Percentiles rank a stretch among this genome's conserved stretches.
phyloP scores from a whole-genome alignment of 2,329 filamentous ascomycete species.

The Capronia coronata region DNA sequence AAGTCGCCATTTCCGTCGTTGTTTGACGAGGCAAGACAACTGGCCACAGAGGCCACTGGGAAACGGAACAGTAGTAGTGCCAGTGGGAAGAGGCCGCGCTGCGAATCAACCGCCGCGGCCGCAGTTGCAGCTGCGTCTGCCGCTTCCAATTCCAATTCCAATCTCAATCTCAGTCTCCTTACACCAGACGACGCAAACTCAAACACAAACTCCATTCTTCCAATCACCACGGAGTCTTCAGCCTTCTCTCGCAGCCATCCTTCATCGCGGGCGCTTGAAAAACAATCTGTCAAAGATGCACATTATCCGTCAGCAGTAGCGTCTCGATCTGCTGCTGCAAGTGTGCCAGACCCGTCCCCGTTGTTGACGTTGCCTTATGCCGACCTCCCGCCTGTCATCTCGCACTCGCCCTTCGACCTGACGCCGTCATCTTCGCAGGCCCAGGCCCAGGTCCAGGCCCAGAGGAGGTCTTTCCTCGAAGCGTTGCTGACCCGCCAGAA shows the following conservation, averaged over 20 bases:
- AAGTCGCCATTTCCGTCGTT: not conserved
- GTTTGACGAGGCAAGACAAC: too few relatives aligned
- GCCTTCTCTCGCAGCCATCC: slow-evolving; percentile 19
- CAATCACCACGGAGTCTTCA: slow-evolving; percentile 25
- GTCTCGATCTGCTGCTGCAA: slow-evolving; percentile 1
- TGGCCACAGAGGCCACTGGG: not conserved
- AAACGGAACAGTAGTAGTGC: not conserved
- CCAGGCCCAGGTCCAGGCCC: slow-evolving; percentile 5
- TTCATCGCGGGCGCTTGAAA: slow-evolving; percentile 39
- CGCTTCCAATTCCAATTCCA: slow-evolving; percentile 1
- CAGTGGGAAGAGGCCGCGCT: not conserved
- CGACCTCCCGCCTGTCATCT: slow-evolving; percentile 13
- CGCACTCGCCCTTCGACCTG: slow-evolving; percentile 25
- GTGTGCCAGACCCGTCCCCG: slow-evolving; percentile 9
- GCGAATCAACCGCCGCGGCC: slow-evolving; percentile 1
- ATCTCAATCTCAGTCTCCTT: slow-evolving; percentile 4
- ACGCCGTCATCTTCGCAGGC: slow-evolving; percentile 25
- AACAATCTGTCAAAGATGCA: slow-evolving; percentile 28
- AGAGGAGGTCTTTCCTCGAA: slow-evolving; percentile 28
- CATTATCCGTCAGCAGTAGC: slow-evolving; percentile 6
- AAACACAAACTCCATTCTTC: slow-evolving; percentile 12
- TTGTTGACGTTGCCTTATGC: slow-evolving; percentile 13
- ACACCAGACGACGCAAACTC: not conserved
- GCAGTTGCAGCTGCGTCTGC: not conserved
- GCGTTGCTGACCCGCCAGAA: slow-evolving; percentile 25